Conservation (phyloP, 2,329 filamentous ascomycete species). For the Podosphaera xanthii region DNA sequence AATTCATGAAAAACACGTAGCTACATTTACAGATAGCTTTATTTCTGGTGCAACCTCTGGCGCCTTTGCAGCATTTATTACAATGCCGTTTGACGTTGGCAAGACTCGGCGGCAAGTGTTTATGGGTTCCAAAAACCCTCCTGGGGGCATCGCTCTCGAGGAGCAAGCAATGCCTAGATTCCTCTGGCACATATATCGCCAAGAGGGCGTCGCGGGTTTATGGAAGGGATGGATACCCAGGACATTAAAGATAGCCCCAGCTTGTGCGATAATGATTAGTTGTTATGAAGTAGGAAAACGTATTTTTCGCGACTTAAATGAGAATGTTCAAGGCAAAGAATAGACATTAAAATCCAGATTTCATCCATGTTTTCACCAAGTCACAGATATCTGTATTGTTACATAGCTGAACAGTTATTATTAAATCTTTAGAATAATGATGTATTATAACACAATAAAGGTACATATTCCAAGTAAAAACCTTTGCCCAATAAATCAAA, state of each 20-base stretch:
- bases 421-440: background rate
- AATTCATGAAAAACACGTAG: constrained; percentile 44
- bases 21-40: constrained; percentile 76
- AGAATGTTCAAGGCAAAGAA: constrained; percentile 16
- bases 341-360: background rate
- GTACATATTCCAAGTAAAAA: too few species aligned
- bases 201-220: constrained; percentile 58
- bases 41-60: constrained; percentile 66
- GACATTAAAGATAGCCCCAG: constrained; percentile 82
- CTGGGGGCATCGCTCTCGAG: constrained; percentile 36
- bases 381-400: background rate
- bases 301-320: constrained; percentile 56
- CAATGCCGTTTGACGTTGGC: constrained; percentile 90
- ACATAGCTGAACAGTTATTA: background rate
- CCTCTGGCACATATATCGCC: constrained; percentile 73
- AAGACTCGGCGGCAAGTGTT: constrained; percentile 86
- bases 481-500: too few species aligned
- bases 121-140: constrained; percentile 25
- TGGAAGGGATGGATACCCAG: constrained; percentile 84
- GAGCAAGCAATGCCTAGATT: constrained; percentile 58
- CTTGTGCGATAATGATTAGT: constrained; percentile 97
- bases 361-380: background rate
- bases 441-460: too few species aligned
- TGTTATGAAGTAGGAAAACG: constrained; percentile 93
- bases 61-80: constrained; percentile 64